Base-by-base conservation (phyloP, 352 stramenopile species). In the Phytophthora aleatoria region DNA sequence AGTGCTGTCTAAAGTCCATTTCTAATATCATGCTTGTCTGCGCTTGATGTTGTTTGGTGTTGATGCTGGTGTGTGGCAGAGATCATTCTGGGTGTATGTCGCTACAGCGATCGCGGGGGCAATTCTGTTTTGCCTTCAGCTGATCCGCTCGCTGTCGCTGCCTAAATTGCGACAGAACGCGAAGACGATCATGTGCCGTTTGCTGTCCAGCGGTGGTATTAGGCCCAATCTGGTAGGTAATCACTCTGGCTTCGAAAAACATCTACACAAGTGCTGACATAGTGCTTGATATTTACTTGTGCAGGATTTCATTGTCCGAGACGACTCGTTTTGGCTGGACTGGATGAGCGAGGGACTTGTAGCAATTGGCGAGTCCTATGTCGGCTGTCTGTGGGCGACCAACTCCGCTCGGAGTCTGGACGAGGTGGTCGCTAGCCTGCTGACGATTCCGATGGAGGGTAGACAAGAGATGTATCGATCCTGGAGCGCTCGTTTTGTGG, bases 291-390 rank as follows among this genome's bases (percentile, higher is more conserved):
- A 38, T 44, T 52, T 49, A n/a, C 38, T 68, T 2, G 12, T 56
- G 6, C 10, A 95, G 86, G 84, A 93, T 41, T 91, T 95, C 73
- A 67, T 91, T 24, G 80, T 93, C 8, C 81, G 82, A 16, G 80
- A 92, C 53, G 79, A 92, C 36, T 81, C 83, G 0, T 90, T 95
- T 54, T 95, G 87, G 87, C 68, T 95, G 9, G 87, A 95, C 62
- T 95, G 87, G 87, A 94, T 95, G 84, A 89, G 83, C 38, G 85
- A 93, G 28, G 87, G 87, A 2, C 79, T 95, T 12, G 75, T 95
- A 6, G 83, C 83, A 8, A 95, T 95, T 42, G 87, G 87, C 7
- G 87, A 95, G 51, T 91, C 87, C 1, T 95, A 92, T 55, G 75
- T 95, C 1, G 83, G 80, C 16, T 84, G 83, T 1, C 60, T 93